phyloP scores from a whole-genome alignment of 805 yeast species.

The Metahyphopichia silvanorum region DNA sequence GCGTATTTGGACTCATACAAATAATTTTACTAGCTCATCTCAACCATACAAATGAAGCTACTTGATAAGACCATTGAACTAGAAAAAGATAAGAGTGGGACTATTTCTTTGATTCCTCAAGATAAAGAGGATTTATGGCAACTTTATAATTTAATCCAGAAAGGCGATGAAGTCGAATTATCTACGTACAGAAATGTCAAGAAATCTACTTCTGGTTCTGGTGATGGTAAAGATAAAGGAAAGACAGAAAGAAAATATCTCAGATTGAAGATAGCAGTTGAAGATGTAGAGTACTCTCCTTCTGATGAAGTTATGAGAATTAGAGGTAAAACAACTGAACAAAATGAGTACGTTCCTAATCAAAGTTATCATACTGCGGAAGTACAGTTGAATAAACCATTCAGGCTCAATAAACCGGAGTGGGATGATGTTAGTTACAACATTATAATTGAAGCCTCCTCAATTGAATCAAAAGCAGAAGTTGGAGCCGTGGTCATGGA shows the following conservation, averaged over 20 bases:
- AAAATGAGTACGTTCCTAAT: slow-evolving; percentile 72
- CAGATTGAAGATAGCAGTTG: slow-evolving; percentile 55
- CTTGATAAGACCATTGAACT: slow-evolving; percentile 13
- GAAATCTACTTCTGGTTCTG: slow-evolving; percentile 25
- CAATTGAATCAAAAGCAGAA: slow-evolving; percentile 79
- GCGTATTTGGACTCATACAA: too few relatives aligned
- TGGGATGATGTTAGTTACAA: slow-evolving; percentile 77
- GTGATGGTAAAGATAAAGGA: slow-evolving; percentile 40
- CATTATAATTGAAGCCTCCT: slow-evolving; percentile 64
- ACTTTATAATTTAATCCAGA: slow-evolving; percentile 72
- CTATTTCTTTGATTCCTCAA: slow-evolving; percentile 67
- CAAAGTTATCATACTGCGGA: slow-evolving; percentile 89
- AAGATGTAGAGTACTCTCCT: slow-evolving; percentile 74
- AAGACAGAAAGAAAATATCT: slow-evolving; percentile 50
- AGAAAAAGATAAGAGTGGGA: slow-evolving; percentile 62
- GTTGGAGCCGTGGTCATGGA: slow-evolving; percentile 91
- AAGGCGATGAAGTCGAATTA: slow-evolving; percentile 71
- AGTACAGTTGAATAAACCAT: slow-evolving; percentile 63
- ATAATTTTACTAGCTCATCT: too few relatives aligned
- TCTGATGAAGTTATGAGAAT: slow-evolving; percentile 73
- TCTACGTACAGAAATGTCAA: slow-evolving; percentile 65
- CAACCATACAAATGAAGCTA: slow-evolving; percentile 56
- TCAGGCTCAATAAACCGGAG: slow-evolving; percentile 67
- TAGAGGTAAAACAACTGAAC: slow-evolving; percentile 70
- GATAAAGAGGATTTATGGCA: slow-evolving; percentile 93